phyloP scores from a whole-genome alignment of 176 grass and related monocot genomes.

The Eragrostis nindensis region DNA sequence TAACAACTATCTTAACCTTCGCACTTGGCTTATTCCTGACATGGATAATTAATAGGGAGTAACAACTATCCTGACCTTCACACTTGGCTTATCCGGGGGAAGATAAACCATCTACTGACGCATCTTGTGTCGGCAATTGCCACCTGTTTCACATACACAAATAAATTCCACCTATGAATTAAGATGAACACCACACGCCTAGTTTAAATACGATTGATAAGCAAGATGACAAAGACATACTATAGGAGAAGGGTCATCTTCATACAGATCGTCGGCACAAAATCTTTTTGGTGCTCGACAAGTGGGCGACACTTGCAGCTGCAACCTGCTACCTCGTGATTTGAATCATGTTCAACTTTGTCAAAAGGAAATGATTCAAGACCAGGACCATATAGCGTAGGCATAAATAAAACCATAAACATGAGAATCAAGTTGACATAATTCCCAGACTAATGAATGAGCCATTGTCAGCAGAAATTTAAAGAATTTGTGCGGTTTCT shows the following conservation, averaged over 20 bases:
- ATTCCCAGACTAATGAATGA: background rate
- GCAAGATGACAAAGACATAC: background rate
- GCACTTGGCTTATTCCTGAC: too few relatives aligned
- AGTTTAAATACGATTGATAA: background rate
- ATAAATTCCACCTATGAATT: too few relatives aligned
- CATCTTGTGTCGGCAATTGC: background rate
- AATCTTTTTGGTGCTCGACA: constrained; percentile 16
- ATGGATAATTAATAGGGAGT: too few relatives aligned
- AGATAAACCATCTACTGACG: background rate
- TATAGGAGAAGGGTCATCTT: background rate
- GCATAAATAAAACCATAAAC: background rate
- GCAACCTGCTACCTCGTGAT: background rate
- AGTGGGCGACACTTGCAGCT: constrained; percentile 28
- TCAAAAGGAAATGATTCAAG: background rate
- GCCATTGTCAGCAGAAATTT: background rate
- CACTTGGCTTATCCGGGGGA: background rate
- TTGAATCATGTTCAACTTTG: constrained; percentile 4
- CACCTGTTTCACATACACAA: too few relatives aligned
- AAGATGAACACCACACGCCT: background rate
- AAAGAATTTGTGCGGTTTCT: too few relatives aligned
- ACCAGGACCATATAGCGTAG: background rate
- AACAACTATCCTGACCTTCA: too few relatives aligned
- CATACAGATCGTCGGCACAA: background rate
- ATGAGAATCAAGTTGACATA: background rate
- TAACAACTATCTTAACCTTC: background rate